Conservation (phyloP, 768 basidiomycete genomes). For the Phanerochaete carnosa region DNA sequence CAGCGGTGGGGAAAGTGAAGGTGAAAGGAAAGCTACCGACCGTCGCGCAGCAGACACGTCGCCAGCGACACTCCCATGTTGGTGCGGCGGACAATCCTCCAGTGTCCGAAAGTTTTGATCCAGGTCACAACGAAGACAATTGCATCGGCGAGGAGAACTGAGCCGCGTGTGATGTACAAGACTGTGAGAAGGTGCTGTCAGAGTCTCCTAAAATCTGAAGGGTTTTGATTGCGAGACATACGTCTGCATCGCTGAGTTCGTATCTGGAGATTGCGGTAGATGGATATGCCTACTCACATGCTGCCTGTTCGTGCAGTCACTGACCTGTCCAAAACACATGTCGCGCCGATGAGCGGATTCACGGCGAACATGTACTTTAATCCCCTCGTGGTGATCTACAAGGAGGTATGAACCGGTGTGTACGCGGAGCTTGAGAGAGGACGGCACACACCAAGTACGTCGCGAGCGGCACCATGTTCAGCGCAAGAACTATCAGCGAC, state of each 20-base stretch:
- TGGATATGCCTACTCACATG: not conserved
- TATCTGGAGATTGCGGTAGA: not conserved
- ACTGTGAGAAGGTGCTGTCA: not conserved
- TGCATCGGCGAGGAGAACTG: not conserved
- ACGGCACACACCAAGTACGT: not conserved
- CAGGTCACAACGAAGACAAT: not conserved
- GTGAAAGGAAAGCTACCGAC: not conserved
- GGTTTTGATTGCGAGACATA: not conserved
- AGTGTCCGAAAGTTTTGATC: not conserved
- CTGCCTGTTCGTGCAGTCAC: not conserved
- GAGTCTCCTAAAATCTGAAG: too few relatives aligned
- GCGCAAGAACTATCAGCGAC: not conserved
- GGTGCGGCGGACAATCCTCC: not conserved
- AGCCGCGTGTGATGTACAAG: not conserved
- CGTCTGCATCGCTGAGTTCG: not conserved
- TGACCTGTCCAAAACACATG: not conserved
- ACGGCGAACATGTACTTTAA: not conserved
- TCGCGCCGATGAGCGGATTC: not conserved
- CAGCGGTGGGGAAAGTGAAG: not conserved
- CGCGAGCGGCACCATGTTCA: not conserved
- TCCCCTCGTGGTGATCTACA: not conserved
- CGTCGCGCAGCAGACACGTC: not conserved
- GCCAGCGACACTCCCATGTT: not conserved
- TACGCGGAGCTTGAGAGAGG: not conserved
- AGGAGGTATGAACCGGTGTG: not conserved